phyloP scores from a whole-genome alignment of 1,284 basidiomycete genomes.

The Irpex sp. region DNA sequence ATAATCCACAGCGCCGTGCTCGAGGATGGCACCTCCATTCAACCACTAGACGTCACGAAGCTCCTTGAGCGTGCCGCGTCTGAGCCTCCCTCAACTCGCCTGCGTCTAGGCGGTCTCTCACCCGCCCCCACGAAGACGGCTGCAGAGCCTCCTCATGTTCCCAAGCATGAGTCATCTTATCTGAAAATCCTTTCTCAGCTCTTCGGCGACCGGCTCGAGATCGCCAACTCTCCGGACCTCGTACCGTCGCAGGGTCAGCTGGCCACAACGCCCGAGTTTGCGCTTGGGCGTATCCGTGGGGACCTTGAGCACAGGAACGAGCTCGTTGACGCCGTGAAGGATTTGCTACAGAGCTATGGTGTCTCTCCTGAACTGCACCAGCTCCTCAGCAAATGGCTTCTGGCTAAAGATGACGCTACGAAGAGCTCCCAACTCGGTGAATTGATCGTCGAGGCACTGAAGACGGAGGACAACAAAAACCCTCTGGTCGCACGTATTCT shows the following conservation, averaged over 20 bases:
- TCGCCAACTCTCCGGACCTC: conserved; percentile 81
- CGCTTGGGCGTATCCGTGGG: conserved; percentile 86
- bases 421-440: conserved; percentile 62
- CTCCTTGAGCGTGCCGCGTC: conserved; percentile 42
- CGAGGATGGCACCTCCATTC: conserved; percentile 43
- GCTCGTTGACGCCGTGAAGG: conserved; percentile 61
- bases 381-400: conserved; percentile 72
- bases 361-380: conserved; percentile 63
- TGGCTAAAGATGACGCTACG: conserved; percentile 57
- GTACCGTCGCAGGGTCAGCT: conserved; percentile 65
- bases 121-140: background rate
- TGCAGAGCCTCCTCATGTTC: conserved; percentile 52
- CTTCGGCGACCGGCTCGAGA: conserved; percentile 80
- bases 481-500: conserved; percentile 55
- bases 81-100: conserved; percentile 34
- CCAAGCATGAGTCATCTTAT: conserved; percentile 90
- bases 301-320: conserved; percentile 71
- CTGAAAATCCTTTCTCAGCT: conserved; percentile 84
- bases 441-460: conserved; percentile 55
- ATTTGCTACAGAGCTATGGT: conserved; percentile 43
- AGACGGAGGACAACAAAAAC: conserved; percentile 39
- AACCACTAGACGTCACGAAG: conserved; percentile 42
- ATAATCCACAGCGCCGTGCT: conserved; percentile 61
- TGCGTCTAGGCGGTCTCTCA: conserved; percentile 40
- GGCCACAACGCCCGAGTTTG: conserved; percentile 91